phyloP scores from a whole-genome alignment of 805 yeast genomes.

The Saccharomycopsis capsularis region DNA sequence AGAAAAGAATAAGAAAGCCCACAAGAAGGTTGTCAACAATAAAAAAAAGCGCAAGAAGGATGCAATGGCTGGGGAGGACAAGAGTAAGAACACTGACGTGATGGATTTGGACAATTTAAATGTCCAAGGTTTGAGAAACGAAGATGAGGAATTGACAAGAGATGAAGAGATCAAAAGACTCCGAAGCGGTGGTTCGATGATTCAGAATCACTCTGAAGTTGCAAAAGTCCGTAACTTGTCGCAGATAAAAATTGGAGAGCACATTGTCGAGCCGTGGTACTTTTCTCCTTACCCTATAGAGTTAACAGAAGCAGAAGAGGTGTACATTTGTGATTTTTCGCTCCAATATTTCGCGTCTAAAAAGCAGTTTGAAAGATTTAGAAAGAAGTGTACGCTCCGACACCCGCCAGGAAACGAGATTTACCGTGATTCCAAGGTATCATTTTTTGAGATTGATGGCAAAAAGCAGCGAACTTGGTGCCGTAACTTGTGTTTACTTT shows the following conservation, averaged over 20 bases:
- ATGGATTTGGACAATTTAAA: conserved; percentile 80
- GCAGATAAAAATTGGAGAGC: conserved; percentile 77
- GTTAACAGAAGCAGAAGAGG: conserved; percentile 82
- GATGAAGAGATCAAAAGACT: conserved; percentile 91
- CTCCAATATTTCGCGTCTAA: conserved; percentile 80
- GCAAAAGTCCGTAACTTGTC: conserved; percentile 83
- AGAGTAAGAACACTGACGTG: conserved; percentile 42
- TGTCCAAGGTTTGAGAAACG: conserved; percentile 69
- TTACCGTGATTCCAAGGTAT: conserved; percentile 84
- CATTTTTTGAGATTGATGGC: conserved; percentile 97
- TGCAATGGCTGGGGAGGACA: conserved; percentile 23
- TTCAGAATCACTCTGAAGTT: conserved; percentile 78
- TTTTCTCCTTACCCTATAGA: conserved; percentile 96
- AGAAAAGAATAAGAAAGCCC: conserved; percentile 33
- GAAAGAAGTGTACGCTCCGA: conserved; percentile 77
- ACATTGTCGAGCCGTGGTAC: conserved; percentile 97
- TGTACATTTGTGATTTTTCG: conserved; percentile 89
- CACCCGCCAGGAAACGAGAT: conserved; percentile 99
- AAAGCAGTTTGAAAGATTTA: conserved; percentile 87
- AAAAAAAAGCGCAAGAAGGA: conserved; percentile 33
- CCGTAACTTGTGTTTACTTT: conserved; percentile 83
- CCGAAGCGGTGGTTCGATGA: conserved; percentile 96
- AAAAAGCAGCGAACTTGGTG: conserved; percentile 96
- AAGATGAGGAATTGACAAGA: conserved; percentile 67
- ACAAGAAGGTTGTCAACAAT: conserved; percentile 24